These are phyloP conservation scores for Torulaspora quercuum DNA, from an alignment of 805 yeast species.

Conservation along the genomic window DNA sequence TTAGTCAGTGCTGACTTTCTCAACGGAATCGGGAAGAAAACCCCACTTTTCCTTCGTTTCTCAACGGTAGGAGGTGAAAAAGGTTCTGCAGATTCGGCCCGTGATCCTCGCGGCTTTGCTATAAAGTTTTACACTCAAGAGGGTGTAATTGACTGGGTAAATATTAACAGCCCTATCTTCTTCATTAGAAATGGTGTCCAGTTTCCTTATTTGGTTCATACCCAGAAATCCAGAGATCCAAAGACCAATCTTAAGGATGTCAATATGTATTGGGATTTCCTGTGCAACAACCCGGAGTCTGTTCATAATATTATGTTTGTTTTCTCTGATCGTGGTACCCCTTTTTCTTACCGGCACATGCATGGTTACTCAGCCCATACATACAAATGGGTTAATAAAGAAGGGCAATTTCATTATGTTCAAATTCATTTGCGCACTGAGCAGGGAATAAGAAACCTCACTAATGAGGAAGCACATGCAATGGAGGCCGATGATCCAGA, in stretches of 20 bases:
- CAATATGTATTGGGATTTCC: constrained; percentile 78
- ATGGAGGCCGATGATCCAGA: constrained; percentile 47
- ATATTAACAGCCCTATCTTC: constrained; percentile 59
- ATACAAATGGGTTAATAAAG: constrained; percentile 71
- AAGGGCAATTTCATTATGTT: constrained; percentile 74
- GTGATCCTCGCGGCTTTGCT: constrained; percentile 61
- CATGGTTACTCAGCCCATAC: constrained; percentile 84
- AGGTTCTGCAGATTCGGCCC: constrained; percentile 53
- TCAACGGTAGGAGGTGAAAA: constrained; percentile 60
- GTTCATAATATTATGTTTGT: constrained; percentile 69
- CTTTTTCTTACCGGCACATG: constrained; percentile 71
- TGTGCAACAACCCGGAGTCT: constrained; percentile 66
- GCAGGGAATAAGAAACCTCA: constrained; percentile 52
- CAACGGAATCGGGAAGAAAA: constrained; percentile 35
- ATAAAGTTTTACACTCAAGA: constrained; percentile 55
- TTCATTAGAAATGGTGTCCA: constrained; percentile 53
- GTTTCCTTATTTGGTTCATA: constrained; percentile 54
- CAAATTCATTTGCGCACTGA: constrained; percentile 71
- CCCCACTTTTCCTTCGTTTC: constrained; percentile 43
- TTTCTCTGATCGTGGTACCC: constrained; percentile 82
- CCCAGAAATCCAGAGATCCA: constrained; percentile 56
- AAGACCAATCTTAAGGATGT: constrained; percentile 72
- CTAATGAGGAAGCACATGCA: constrained; percentile 40
- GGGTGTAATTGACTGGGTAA: constrained; percentile 59
- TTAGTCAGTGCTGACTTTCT: constrained; percentile 38